Base-by-base conservation (phyloP, 352 stramenopile species). In the Globisporangium canariense region DNA sequence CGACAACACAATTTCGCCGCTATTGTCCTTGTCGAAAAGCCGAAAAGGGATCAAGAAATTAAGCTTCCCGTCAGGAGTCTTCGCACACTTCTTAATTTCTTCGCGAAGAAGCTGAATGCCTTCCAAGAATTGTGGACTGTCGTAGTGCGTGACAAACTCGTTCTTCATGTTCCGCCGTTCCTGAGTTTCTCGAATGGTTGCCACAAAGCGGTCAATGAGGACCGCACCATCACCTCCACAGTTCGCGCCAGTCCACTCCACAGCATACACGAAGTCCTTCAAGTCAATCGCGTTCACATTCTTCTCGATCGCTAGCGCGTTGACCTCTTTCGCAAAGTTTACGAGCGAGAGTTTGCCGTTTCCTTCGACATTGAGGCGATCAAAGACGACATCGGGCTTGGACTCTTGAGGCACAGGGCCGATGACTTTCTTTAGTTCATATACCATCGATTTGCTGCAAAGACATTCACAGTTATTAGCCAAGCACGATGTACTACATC, bases 91-190 rank as follows among this genome's bases (percentile, higher is more conserved):
- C 41, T 84, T 84, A 38, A 92, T 78, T 60, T 94, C 85, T 1
- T 81, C 78, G 6, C 84, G 81, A 34, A 94, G 67, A 11, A 91
- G 58, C 22, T 87, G 76, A 7, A 92, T 76, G 1, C 85, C 85
- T 66, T 91, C 83, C n/a, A 86, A 60, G 40, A 94, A 94, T 52
- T 75, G 69, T 2, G 85, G 85, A 40, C 83, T 94, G 45, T 94
- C 85, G 50, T 90, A 91, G 47, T 91, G 81, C 2, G 83, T 94
- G 34, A 92, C 69, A 68, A 90, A 94, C 56, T 91, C 85, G 62
- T 81, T 87, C 58, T 91, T 91, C 85, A 92, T 94, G 64, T 91
- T 94, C 61, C 83, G 71, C 8, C 85, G 81, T 36, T 94, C 83
- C 41, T 73, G 70, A 14, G 82, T 89, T 56, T 90, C 83, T 41